Evolutionary conservation across 2,329 filamentous ascomycete genomes (phyloP), one percentile per base, ranked within the genome.

Genomic region (Exserohilum rostratum): DNA sequence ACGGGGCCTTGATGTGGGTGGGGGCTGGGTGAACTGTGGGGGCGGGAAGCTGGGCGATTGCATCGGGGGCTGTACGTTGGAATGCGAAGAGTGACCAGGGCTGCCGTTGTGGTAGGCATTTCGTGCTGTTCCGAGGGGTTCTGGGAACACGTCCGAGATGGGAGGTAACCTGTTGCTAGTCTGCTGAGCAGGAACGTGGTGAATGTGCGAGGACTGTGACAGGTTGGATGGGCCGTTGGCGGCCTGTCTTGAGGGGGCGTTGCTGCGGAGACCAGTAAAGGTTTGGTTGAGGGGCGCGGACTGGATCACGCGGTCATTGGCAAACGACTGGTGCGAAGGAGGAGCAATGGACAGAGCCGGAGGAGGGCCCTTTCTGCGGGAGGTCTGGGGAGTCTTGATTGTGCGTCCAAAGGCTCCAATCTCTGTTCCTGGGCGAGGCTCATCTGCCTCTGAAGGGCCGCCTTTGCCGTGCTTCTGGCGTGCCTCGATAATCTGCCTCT

Each of bases 291-390:
- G 84, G 13, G 95, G 95, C 6, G 95, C 95, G 3, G 95, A 99
- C 77, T 99, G 95, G 57, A 99, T 96, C 31, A 98, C 92, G 65
- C 95, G 85, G 81, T 99, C 95, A 69, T 92, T 87, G 66, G 93
- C 91, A 71, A 98, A 98, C 58, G 93, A 89, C 65, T 95, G 87
- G 62, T 96, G 92, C 5, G 92, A 91, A 1, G 95, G 95, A 22
- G 95, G 90, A n/a, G 96, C 90, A 64, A 99, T 99, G 53, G 92
- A 96, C 44, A 99, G 81, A 39, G 93, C 93, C 1, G 92, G 90
- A 34, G 95, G 95, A 6, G 90, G 89, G 71, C 90, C 80, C 66
- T 81, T 92, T 75, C 91, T 87, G 72, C 88, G 85, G 17, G 81
- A 89, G 60, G 90, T 87, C 63, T 85, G 87, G 4, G 90, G 90